Evolutionary conservation across 2,329 filamentous ascomycete species (phyloP), one percentile per base, ranked within the genome.

Genomic region (Catunica adiposa): DNA sequence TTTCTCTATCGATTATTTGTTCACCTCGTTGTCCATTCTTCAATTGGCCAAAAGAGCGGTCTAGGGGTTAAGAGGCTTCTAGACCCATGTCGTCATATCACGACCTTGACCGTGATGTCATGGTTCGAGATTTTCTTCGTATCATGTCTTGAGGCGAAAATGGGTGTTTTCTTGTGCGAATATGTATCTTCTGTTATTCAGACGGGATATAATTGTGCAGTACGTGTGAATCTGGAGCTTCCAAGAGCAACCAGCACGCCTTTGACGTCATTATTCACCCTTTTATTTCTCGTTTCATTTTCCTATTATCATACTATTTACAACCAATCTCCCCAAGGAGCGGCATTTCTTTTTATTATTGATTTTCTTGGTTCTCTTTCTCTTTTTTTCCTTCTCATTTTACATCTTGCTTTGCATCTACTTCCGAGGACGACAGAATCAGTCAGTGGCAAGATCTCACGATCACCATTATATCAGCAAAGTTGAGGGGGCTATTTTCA

Each of bases 301-400:
- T 29, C 23, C 40, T 1, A 23, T 46, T 46, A 17, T 17, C 38
- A 7, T 54, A 22, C 34, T 46, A 11, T 40, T 48, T 48, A 48
- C 38, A 42, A 46, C 29, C 47, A 51, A 40, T 38, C 55, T 47
- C 50, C 55, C 38, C 48, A 37, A 38, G 50, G 37, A 56, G 38
- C 50, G 40, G 50, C 15, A 42, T 40, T 53, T 51, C 31, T 37
- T 46, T 48, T n/a, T 34, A 47, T 22, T 54, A 9, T 53, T 47
- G 3, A 17, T 14, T 44, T 29, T 25, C 9, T 50, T 53, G 50
- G 11, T 54, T 47, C 7, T 31, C 7, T 46, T 44, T 22, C 17
- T 51, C 51, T 52, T 54, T 31, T 20, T 54, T 23, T 54, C 53
- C 46, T 29, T 52, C 17, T 48, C 17, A 23, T 53, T 29, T 22